Base-by-base conservation (phyloP, 208 protist genomes). In the Trypanosoma platydactyli region DNA sequence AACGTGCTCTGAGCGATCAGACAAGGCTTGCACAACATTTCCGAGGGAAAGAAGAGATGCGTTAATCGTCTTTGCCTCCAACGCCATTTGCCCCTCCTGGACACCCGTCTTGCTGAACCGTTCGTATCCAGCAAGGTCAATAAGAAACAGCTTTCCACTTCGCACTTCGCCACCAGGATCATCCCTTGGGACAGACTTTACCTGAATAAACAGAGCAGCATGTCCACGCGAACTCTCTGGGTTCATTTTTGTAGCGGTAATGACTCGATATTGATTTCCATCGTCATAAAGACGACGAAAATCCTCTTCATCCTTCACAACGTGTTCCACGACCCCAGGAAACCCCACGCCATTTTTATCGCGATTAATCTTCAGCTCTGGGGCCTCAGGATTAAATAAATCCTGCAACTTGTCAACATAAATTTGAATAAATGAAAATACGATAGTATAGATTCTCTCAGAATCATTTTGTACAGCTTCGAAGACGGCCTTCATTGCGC, bases 61-160 rank as follows among this genome's bases (percentile, higher is more conserved):
- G 63, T 94, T 94, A 76, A 94, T 92, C 7, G 84, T 92, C 71
- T 94, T 94, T 13, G 89, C 89, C 68, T 94, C 89, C 45, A 92
- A 84, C 55, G 88, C 88, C 67, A 81, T 80, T 53, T 92, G 81
- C 25, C 69, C 70, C 61, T 73, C 86, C 30, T 84, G 81, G 70
- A 94, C 88, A 60, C 89, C 89, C 20, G 89, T 94, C 72, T 94
- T 92, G 71, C 82, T 88, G 61, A 94, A 94, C 22, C 89, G 83
- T 71, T 94, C 89, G 62, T 94, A 94, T 49, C 89, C 89, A 16
- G 89, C 89, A 22, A 94, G 79, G 60, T 94, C 89, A 48, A 94
- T 92, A 77, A 94, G 88, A 30, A 85, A 91, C 51, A 94, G 72
- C 71, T 92, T 92, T 51, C 87, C 87, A 29, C 57, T 71, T 65